Evolutionary conservation across 371 early-diverging fungal genomes (phyloP), one percentile per base, ranked within the genome.

Genomic region (Mucor racemosus): DNA sequence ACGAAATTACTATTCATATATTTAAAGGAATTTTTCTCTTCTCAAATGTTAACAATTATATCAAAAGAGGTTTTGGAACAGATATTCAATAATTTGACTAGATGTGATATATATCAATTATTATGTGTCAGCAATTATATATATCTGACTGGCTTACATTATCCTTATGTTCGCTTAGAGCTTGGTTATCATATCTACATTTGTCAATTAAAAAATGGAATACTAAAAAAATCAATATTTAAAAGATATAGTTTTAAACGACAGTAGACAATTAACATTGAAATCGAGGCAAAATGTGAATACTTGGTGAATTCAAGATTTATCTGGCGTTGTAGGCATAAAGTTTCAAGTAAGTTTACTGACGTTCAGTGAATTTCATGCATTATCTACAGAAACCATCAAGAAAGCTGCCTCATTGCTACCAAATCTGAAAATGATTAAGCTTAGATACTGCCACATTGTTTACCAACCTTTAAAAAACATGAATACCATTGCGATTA

Each of bases 371-470:
- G 60, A 84, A 64, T 65, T 77, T 62, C 58, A 64, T 42, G 60
- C 65, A 46, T 62, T 87, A 70, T 58, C 77, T 15, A 57, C 77
- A 60, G 69, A 79, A 56, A 50, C 76, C 38, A 70, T 79, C 35
- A 33, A 67, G 17, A 57, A 82, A n/a, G 60, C 69, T 3, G 58
- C 70, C 9, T 35, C 54, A 0, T 38, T 61, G 8, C 44, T 73
- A 10, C 73, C 75, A 4, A 3, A 38, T 31, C 13, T 78, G 26
- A 31, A 39, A 1, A 42, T 40, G 14, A 59, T 78, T 3, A 60
- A 73, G n/a, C 70, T 78, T 26, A 60, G 68, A 46, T 75, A 76
- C 50, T 81, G 78, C 41, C 71, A 71, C 34, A 71, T 81, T 21
- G 33, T 40, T 6, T 33, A 14, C 9, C 19, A 34, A 44, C 31